Percentiles rank a stretch among this genome's conserved stretches.
These are phyloP conservation scores for Juglanconis oblonga DNA, from an alignment of 2,329 filamentous ascomycete genomes.

Conservation along the genomic window DNA sequence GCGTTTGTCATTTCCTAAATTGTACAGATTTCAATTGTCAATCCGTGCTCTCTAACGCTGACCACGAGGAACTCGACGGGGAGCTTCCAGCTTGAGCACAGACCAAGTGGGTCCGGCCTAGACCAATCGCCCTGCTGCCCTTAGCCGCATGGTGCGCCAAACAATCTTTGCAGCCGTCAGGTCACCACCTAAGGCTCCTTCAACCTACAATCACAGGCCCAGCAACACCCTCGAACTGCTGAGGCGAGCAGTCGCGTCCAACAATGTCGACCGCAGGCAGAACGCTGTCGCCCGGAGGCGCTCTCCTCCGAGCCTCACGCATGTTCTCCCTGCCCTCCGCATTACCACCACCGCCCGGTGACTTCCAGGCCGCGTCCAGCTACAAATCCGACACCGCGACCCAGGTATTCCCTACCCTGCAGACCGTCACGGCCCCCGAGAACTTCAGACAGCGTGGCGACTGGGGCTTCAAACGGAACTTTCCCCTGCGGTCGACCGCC, in stretches of 20 bases:
- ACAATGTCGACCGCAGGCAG: constrained; percentile 27
- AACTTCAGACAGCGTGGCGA: constrained; percentile 75
- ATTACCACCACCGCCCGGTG: constrained; percentile 59
- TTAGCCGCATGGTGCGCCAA: not conserved
- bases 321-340: constrained; percentile 83
- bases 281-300: constrained; percentile 57
- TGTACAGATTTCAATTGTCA: too few relatives aligned
- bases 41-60: too few relatives aligned
- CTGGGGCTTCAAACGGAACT: constrained; percentile 86
- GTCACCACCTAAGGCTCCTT: not conserved
- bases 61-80: too few relatives aligned
- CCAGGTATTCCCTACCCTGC: constrained; percentile 73
- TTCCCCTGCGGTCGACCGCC: constrained; percentile 74
- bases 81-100: not conserved
- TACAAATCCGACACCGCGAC: constrained; percentile 68
- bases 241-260: constrained; percentile 5
- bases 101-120: not conserved
- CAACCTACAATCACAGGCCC: not conserved
- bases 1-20: too few relatives aligned
- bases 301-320: constrained; percentile 79
- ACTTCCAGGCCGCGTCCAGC: constrained; percentile 44
- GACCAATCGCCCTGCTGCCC: not conserved
- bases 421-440: constrained; percentile 75
- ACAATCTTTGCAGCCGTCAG: constrained; percentile 3
- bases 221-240: not conserved